A percentile compares a stretch with the other conserved stretches of the same genome.
phyloP scores from a whole-genome alignment of 768 basidiomycete species.

The Russula brevipes region DNA sequence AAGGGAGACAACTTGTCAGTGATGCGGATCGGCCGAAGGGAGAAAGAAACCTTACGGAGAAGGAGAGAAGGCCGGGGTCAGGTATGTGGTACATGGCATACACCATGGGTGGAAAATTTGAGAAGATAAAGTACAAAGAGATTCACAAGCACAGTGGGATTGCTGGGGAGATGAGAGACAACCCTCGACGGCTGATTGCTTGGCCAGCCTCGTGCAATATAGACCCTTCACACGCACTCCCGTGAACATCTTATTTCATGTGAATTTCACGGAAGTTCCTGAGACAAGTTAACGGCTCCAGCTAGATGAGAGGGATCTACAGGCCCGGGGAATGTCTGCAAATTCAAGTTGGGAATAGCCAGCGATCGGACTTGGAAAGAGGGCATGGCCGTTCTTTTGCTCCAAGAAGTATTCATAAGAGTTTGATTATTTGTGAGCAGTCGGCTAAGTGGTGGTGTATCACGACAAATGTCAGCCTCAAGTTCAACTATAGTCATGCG shows the following conservation, averaged over 20 bases:
- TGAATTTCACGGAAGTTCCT: neutral
- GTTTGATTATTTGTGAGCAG: neutral
- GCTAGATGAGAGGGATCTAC: neutral
- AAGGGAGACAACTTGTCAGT: neutral
- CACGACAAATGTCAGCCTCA: constrained; percentile 1
- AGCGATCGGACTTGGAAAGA: neutral
- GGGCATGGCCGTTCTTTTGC: neutral
- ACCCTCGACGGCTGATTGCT: neutral
- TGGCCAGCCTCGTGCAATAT: neutral
- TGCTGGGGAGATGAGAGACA: neutral
- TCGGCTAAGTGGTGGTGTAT: neutral
- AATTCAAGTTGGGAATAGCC: constrained; percentile 3
- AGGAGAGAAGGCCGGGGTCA: neutral
- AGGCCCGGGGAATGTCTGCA: neutral
- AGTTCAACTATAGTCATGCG: neutral
- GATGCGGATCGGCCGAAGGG: neutral
- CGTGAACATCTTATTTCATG: neutral
- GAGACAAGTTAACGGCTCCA: neutral
- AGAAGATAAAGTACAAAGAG: constrained; percentile 3
- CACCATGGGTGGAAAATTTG: neutral
- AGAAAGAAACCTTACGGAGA: neutral
- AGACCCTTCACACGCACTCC: neutral
- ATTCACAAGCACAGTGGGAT: neutral
- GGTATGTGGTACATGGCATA: neutral
- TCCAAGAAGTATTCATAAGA: neutral